Percentiles rank a stretch among this genome's conserved stretches.
phyloP scores from a whole-genome alignment of 371 early-diverging fungal species.

The Polyrhizophydium stewartii region DNA sequence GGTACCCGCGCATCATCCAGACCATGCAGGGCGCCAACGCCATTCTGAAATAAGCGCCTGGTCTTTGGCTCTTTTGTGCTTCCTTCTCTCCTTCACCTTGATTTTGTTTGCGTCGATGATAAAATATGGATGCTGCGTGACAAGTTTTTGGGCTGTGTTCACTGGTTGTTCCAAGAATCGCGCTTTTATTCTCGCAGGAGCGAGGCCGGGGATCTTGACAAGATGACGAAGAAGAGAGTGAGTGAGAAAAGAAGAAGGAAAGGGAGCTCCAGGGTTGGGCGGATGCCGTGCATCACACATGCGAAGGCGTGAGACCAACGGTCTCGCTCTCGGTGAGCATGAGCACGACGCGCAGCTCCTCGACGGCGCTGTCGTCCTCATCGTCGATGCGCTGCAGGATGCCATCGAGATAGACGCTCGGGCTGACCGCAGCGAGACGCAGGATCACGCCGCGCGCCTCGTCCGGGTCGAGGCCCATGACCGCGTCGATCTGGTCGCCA shows the following conservation, averaged over 20 bases:
- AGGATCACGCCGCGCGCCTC: constrained; percentile 32
- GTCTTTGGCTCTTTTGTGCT: too few relatives aligned
- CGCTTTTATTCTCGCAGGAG: too few relatives aligned
- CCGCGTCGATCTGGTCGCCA: not conserved
- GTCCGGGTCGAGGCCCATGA: constrained; percentile 17
- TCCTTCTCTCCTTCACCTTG: too few relatives aligned
- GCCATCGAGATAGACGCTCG: constrained; percentile 41
- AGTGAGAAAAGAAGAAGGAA: too few relatives aligned
- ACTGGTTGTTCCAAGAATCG: too few relatives aligned
- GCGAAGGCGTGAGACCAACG: constrained; percentile 15
- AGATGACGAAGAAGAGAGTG: too few relatives aligned
- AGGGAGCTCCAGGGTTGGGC: too few relatives aligned
- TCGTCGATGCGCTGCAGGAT: constrained; percentile 37
- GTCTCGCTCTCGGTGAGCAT: constrained; percentile 38
- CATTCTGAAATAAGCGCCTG: constrained; percentile 1
- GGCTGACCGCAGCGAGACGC: constrained; percentile 40
- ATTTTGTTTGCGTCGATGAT: too few relatives aligned
- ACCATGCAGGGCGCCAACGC: constrained; percentile 22
- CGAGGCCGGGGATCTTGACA: too few relatives aligned
- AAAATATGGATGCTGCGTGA: too few relatives aligned
- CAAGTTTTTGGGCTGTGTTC: too few relatives aligned
- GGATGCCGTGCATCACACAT: too few relatives aligned
- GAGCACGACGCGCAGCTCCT: constrained; percentile 41
- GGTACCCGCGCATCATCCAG: constrained; percentile 24
- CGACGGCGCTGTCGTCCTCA: constrained; percentile 34